Percentiles rank a stretch among this genome's conserved stretches.
These are phyloP conservation scores for Salix arbutifolia DNA, from an alignment of 345 rosid genomes.

Conservation along the genomic window DNA sequence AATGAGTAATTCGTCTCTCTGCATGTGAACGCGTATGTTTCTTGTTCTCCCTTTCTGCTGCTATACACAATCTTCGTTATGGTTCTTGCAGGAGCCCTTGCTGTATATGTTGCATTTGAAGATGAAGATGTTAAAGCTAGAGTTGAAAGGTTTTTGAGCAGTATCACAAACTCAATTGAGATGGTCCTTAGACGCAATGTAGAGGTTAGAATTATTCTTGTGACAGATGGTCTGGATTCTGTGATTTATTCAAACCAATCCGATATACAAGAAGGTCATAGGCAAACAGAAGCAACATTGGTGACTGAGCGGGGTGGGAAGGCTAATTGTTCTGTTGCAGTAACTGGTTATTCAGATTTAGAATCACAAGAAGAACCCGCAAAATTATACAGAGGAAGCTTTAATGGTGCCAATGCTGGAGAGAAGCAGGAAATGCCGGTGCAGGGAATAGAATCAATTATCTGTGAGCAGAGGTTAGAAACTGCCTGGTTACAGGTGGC, in stretches of 20 bases:
- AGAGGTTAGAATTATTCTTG: constrained; percentile 75
- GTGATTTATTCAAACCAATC: constrained; percentile 20
- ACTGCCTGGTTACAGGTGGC: constrained; percentile 94
- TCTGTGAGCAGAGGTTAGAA: constrained; percentile 88
- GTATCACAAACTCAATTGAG: constrained; percentile 91
- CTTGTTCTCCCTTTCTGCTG: too few relatives aligned
- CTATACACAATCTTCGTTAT: background rate
- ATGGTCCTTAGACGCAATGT: constrained; percentile 68
- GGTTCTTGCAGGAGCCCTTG: constrained; percentile 61
- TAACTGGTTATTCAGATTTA: constrained; percentile 28
- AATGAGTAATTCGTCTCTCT: background rate
- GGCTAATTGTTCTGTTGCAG: constrained; percentile 14
- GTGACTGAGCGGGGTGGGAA: constrained; percentile 38
- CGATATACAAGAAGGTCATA: constrained; percentile 21
- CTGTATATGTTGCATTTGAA: constrained; percentile 69
- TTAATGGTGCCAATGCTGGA: constrained; percentile 25
- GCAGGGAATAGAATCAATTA: constrained; percentile 94
- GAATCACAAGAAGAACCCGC: constrained; percentile 32
- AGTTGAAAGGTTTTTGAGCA: constrained; percentile 88
- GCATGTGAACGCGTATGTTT: background rate
- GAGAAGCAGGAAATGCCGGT: constrained; percentile 51
- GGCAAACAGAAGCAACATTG: constrained; percentile 27
- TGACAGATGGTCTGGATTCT: constrained; percentile 48
- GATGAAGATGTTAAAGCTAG: constrained; percentile 65
- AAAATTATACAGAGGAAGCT: constrained; percentile 39